Conservation (phyloP, 1,284 basidiomycete genomes). For the Moesziomyces parantarcticus region DNA sequence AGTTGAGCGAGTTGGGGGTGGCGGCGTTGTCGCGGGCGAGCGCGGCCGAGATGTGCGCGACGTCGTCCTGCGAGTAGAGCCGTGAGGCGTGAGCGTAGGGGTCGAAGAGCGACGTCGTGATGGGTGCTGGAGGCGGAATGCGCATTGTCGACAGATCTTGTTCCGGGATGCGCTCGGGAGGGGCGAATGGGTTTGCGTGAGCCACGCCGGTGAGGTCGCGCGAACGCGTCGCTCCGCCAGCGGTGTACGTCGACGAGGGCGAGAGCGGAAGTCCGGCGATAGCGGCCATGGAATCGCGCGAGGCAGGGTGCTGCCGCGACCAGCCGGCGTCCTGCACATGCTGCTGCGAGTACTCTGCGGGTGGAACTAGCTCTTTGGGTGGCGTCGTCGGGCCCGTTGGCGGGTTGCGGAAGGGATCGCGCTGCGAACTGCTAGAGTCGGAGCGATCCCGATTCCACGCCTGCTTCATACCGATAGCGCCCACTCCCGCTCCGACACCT, state of each 20-base stretch:
- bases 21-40: slow-evolving; percentile 2
- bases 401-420: slow-evolving; percentile 36
- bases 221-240: slow-evolving; percentile 2
- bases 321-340: not conserved
- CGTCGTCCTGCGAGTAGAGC: slow-evolving; percentile 18
- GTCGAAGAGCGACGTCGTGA: slow-evolving; percentile 27
- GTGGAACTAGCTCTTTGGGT: slow-evolving; percentile 3
- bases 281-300: slow-evolving; percentile 29
- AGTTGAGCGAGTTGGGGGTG: slow-evolving; percentile 15
- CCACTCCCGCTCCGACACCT: slow-evolving; percentile 11
- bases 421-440: slow-evolving; percentile 16
- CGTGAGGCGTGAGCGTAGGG: slow-evolving; percentile 37
- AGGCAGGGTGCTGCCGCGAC: slow-evolving; percentile 25
- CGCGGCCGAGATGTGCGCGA: slow-evolving; percentile 11
- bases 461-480: slow-evolving; percentile 16
- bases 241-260: slow-evolving; percentile 22
- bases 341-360: slow-evolving; percentile 2
- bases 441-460: slow-evolving; percentile 20
- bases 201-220: slow-evolving; percentile 17
- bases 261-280: slow-evolving; percentile 29
- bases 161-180: not conserved
- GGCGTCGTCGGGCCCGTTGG: slow-evolving; percentile 3
- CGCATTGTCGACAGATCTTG: slow-evolving; percentile 22
- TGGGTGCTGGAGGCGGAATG: slow-evolving; percentile 32
- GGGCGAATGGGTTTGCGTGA: not conserved